Base-by-base conservation (phyloP, 2,329 filamentous ascomycete genomes). In the Alternaria angustiovoidea region DNA sequence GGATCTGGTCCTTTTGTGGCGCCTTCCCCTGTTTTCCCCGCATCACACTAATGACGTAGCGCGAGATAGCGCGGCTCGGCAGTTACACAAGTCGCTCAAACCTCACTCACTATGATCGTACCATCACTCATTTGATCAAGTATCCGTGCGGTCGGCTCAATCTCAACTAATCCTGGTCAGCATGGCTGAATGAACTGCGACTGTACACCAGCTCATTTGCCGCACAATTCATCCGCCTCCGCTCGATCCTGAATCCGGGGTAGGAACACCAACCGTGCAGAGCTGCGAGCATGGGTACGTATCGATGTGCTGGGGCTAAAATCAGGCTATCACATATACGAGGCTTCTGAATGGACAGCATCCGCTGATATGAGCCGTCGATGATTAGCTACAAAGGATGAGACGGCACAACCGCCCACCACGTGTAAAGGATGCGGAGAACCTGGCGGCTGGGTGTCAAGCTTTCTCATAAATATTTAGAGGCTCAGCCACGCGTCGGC, bases 1-100 rank as follows among this genome's bases (percentile, higher is more conserved):
- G 11, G 32, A 36, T 49, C 46, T 49, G 30, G 46, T 49, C 32
- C 16, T 26, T 24, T 36, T n/a, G 30, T 49, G 46, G 46, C 32
- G 46, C 6, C 46, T 38, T 38, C 32, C 46, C 46, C 46, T 36
- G 32, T 22, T 55, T 63, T 52, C 61, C 61, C 63, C 63, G 61
- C 61, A 59, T 61, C 28, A 39, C 51, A 48, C 57, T 61, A 63
- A 7, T 16, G n/a, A 24, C 30, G 14, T 53, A 53, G 54, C 43
- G 53, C 24, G 4, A 9, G 12, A 2, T 62, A 57, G 62, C 55
- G 57, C 30, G 18, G 8, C 38, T 54, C 57, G 63, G 63, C 57
- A 65, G 54, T 63, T 61, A 42, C 47, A 51, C 56, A 32, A 38
- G 22, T 36, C 46, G 46, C 32, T 22, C 30, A 48, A 36, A 36